phyloP scores from a whole-genome alignment of 2,329 filamentous ascomycete genomes.

The Fusarium sp. region DNA sequence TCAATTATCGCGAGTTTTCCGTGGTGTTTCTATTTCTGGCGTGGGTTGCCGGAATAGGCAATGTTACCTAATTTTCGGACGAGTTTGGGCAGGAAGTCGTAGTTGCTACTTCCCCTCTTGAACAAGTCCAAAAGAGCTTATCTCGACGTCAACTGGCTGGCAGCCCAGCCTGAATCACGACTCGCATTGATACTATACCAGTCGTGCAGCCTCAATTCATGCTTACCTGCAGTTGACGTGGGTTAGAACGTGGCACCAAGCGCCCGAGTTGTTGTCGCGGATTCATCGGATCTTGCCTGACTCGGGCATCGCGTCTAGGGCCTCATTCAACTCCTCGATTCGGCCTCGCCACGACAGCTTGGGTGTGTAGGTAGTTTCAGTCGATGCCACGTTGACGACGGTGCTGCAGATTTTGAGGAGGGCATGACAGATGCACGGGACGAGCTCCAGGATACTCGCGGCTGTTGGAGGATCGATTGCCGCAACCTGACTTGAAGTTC shows the following conservation, averaged over 20 bases:
- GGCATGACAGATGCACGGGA: background rate
- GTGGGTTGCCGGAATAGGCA: constrained; percentile 12
- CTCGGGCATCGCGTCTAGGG: constrained; percentile 4
- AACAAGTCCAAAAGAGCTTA: no score
- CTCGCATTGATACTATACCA: no score
- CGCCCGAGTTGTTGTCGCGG: constrained; percentile 9
- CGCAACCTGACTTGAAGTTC: constrained; percentile 1
- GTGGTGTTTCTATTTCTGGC: constrained; percentile 1
- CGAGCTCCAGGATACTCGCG: background rate
- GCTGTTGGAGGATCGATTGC: background rate
- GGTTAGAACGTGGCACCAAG: constrained; percentile 16
- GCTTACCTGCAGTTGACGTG: no score
- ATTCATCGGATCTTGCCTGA: constrained; percentile 14
- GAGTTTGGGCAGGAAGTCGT: background rate
- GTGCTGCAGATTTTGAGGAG: constrained; percentile 9
- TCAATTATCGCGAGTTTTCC: background rate
- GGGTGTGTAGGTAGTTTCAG: background rate
- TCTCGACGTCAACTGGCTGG: no score
- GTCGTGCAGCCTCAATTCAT: no score
- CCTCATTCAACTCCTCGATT: constrained; percentile 6
- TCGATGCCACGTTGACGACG: constrained; percentile 11
- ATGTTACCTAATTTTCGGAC: background rate
- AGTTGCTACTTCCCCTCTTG: background rate
- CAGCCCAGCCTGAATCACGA: no score
- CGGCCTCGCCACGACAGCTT: constrained; percentile 3